A percentile compares a stretch with the other conserved stretches of the same genome.
These are phyloP conservation scores for Choanephora cucurbitarum DNA, from an alignment of 371 early-diverging fungal genomes.

Conservation along the genomic window DNA sequence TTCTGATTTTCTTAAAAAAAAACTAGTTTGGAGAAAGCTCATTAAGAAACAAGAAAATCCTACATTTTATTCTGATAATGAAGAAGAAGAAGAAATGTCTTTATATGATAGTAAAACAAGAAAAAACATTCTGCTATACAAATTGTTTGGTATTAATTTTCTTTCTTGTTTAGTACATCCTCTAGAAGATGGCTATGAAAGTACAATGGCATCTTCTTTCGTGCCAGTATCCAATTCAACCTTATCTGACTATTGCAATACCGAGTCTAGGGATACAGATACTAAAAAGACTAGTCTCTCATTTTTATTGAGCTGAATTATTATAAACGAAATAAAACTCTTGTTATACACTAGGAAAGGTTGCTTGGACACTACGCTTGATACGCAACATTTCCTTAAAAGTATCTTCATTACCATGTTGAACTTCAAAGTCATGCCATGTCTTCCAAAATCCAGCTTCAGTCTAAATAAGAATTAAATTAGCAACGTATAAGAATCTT, in stretches of 20 bases:
- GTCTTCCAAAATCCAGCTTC: constrained; percentile 81
- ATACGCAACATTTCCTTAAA: constrained; percentile 97
- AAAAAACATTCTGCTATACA: no score
- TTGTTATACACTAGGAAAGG: constrained; percentile 39
- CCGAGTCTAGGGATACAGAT: not conserved
- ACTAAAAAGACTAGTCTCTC: constrained; percentile 14
- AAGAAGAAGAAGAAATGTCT: constrained; percentile 1
- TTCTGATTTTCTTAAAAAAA: not conserved
- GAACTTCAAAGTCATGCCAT: constrained; percentile 97
- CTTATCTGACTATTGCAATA: not conserved
- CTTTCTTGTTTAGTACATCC: no score
- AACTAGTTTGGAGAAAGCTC: constrained; percentile 28
- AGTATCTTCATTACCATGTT: constrained; percentile 96
- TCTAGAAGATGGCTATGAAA: no score
- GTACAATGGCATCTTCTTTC: no score
- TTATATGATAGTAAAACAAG: constrained; percentile 1
- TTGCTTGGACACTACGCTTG: constrained; percentile 73
- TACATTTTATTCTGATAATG: not conserved
- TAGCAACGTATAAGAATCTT: not conserved
- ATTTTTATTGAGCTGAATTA: constrained; percentile 17
- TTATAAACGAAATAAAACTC: constrained; percentile 7
- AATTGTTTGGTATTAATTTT: no score
- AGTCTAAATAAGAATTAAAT: constrained; percentile 33
- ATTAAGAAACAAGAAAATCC: constrained; percentile 12
- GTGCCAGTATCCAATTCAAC: not conserved